Percentiles rank a stretch among this genome's conserved stretches.
Conservation (phyloP, 2,329 filamentous ascomycete genomes). For the Plectosphaerella cucumerina region DNA sequence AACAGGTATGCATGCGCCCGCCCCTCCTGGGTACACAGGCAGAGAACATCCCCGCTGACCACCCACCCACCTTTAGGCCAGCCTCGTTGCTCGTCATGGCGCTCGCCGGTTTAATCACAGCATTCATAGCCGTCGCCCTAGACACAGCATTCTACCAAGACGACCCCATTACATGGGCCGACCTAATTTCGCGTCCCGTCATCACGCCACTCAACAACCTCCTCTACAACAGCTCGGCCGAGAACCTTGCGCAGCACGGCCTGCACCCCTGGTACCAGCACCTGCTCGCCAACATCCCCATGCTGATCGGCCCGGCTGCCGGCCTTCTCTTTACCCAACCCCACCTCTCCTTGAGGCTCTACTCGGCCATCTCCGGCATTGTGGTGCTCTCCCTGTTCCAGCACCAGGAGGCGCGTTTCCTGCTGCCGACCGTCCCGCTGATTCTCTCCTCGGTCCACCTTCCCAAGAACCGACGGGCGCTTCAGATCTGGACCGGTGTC, state of each 20-base stretch:
- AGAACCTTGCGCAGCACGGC: conserved; percentile 71
- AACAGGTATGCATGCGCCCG: conserved; percentile 57
- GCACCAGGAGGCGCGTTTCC: conserved; percentile 77
- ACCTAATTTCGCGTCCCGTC: conserved; percentile 60
- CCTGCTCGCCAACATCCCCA: conserved; percentile 64
- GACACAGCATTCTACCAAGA: conserved; percentile 82
- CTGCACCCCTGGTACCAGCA: conserved; percentile 79
- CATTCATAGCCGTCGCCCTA: conserved; percentile 68
- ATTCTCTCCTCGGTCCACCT: conserved; percentile 69
- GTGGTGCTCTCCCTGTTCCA: conserved; percentile 68
- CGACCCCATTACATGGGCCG: conserved; percentile 59
- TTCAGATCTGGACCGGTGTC: conserved; percentile 50
- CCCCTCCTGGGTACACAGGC: no score
- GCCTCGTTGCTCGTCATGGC: conserved; percentile 59
- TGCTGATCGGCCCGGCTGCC: conserved; percentile 67
- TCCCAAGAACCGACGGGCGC: conserved; percentile 47
- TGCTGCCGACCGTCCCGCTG: conserved; percentile 72
- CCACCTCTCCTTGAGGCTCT: conserved; percentile 57
- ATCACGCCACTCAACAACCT: conserved; percentile 78
- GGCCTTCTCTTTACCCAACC: conserved; percentile 55
- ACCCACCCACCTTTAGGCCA: conserved; percentile 35
- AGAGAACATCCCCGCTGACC: neutral
- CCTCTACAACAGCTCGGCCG: conserved; percentile 65
- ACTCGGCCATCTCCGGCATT: conserved; percentile 70
- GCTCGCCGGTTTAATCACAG: conserved; percentile 62